phyloP scores from a whole-genome alignment of 441 rosid species.

The Geranium incanum region DNA sequence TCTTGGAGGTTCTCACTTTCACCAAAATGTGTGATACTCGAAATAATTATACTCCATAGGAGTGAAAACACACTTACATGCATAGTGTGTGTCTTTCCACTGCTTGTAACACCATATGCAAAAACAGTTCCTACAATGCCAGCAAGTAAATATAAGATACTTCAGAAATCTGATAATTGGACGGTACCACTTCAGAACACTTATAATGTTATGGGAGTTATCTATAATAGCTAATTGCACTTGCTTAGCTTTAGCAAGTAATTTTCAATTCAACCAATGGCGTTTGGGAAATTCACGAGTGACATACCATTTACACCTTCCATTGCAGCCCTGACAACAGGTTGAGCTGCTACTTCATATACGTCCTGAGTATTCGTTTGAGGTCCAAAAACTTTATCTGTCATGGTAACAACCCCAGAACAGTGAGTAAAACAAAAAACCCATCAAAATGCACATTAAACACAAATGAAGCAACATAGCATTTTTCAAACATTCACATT shows the following conservation, averaged over 20 bases:
- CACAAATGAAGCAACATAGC: neutral
- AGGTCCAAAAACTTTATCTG: slow-evolving; percentile 92
- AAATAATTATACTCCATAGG: neutral
- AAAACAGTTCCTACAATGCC: slow-evolving; percentile 81
- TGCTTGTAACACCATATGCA: slow-evolving; percentile 98
- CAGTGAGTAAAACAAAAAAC: neutral
- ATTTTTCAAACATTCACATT: slow-evolving; percentile 4
- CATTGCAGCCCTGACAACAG: slow-evolving; percentile 95
- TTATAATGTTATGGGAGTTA: neutral
- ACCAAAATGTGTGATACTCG: neutral
- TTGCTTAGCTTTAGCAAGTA: neutral
- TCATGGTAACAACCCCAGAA: slow-evolving; percentile 16
- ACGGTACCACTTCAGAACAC: neutral
- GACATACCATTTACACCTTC: slow-evolving; percentile 90
- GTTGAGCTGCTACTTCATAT: slow-evolving; percentile 87
- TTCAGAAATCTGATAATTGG: neutral
- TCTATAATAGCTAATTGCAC: neutral
- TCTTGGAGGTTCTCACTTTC: neutral
- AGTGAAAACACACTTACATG: slow-evolving; percentile 50
- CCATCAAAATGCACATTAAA: slow-evolving; percentile 10
- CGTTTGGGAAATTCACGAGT: slow-evolving; percentile 2
- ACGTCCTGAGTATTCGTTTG: slow-evolving; percentile 72
- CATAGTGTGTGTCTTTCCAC: slow-evolving; percentile 99
- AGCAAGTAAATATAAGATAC: slow-evolving; percentile 3
- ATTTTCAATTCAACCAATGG: neutral